Evolutionary conservation across 2,329 filamentous ascomycete species (phyloP).

Genomic region (Calonectria pauciramosa): DNA sequence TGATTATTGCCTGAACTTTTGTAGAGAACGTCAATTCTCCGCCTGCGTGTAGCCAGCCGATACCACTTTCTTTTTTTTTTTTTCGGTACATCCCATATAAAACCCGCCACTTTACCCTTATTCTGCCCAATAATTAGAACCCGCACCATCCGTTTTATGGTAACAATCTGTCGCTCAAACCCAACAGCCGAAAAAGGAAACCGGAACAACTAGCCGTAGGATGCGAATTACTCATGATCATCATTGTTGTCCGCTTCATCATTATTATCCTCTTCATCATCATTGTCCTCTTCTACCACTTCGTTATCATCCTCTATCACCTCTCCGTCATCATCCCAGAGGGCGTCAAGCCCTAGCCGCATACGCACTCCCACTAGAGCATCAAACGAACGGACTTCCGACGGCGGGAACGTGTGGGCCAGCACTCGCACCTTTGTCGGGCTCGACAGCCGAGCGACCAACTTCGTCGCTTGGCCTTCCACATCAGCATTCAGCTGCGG

Average conservation of each 20-base stretch:
- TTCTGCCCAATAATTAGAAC: neutral
- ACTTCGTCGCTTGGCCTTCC: neutral
- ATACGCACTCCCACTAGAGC: neutral
- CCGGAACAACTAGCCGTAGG: neutral
- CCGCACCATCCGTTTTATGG: neutral
- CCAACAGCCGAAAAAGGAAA: neutral
- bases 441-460: neutral
- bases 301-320: neutral
- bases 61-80: neutral
- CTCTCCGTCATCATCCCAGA: neutral
- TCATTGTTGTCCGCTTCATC: neutral
- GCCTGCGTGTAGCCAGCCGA: neutral
- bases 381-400: neutral
- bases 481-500: neutral
- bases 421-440: neutral
- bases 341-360: neutral
- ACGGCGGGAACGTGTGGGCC: neutral
- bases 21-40: no score
- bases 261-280: neutral
- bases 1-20: no score
- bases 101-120: neutral
- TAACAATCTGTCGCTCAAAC: neutral
- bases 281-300: neutral
- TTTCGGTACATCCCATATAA: neutral
- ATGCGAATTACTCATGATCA: neutral